Conservation (phyloP, 2,329 filamentous ascomycete species). For the Kalmusia sp. region DNA sequence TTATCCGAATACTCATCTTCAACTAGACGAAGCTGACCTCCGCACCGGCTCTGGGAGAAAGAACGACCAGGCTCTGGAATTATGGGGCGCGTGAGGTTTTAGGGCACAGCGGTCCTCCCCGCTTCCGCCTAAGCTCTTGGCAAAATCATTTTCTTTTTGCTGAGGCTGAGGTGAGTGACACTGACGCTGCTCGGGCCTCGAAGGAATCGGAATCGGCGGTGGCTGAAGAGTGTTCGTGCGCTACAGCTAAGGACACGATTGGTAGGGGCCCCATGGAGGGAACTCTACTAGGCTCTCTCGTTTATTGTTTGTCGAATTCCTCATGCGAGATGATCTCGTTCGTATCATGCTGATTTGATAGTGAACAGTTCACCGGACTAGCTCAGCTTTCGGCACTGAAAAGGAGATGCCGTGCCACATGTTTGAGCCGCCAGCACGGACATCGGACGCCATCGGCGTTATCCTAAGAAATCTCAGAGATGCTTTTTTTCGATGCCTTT, state of each 20-base stretch:
- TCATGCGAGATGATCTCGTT: slow-evolving; percentile 39
- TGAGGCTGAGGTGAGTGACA: slow-evolving; percentile 46
- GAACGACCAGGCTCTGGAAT: slow-evolving; percentile 38
- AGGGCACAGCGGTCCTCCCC: slow-evolving; percentile 45
- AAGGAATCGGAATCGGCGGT: slow-evolving; percentile 47
- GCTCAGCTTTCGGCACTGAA: slow-evolving; percentile 36
- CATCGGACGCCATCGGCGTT: slow-evolving; percentile 34
- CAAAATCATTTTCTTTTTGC: slow-evolving; percentile 43
- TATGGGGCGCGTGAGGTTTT: slow-evolving; percentile 45
- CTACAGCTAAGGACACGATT: slow-evolving; percentile 41
- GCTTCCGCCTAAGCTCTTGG: slow-evolving; percentile 46
- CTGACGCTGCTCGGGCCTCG: slow-evolving; percentile 45
- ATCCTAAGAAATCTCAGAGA: slow-evolving; percentile 21
- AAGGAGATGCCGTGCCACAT: slow-evolving; percentile 35
- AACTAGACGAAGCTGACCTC: slow-evolving; percentile 21
- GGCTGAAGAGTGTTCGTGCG: slow-evolving; percentile 49
- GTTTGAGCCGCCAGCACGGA: slow-evolving; percentile 38
- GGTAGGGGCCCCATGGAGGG: slow-evolving; percentile 30
- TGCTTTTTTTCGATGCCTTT: slow-evolving; percentile 34
- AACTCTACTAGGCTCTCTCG: slow-evolving; percentile 32
- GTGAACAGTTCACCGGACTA: slow-evolving; percentile 29
- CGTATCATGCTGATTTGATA: slow-evolving; percentile 39
- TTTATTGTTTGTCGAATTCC: slow-evolving; percentile 36
- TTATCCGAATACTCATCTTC: slow-evolving; percentile 48
- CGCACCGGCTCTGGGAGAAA: slow-evolving; percentile 29